A percentile compares a stretch with the other conserved stretches of the same genome.
Conservation (phyloP, 768 basidiomycete genomes). For the Pholiota molesta region DNA sequence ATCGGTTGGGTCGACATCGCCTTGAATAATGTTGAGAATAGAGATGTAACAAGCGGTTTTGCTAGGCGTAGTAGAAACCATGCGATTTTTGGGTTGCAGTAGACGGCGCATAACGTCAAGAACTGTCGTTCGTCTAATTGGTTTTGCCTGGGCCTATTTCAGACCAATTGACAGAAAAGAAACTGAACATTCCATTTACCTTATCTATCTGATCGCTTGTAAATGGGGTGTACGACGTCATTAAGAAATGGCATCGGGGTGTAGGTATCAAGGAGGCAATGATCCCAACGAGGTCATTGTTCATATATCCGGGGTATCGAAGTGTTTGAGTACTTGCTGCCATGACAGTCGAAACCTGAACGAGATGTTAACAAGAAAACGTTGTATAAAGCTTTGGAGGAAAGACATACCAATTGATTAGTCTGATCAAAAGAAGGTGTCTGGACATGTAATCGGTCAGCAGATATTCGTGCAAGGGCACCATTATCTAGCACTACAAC, state of each 20-base stretch:
- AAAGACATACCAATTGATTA: constrained; percentile 74
- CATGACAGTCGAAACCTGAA: constrained; percentile 94
- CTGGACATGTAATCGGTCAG: constrained; percentile 87
- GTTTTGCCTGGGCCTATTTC: constrained; percentile 68
- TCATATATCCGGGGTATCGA: constrained; percentile 98
- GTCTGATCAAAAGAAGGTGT: constrained; percentile 91
- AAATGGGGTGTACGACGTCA: constrained; percentile 99
- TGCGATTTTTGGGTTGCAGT: constrained; percentile 96
- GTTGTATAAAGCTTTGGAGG: background rate
- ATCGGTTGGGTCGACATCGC: constrained; percentile 97
- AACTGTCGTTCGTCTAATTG: constrained; percentile 94
- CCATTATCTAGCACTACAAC: constrained; percentile 98
- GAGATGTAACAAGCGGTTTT: constrained; percentile 97
- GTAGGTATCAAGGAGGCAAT: constrained; percentile 97
- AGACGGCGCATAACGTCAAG: constrained; percentile 98
- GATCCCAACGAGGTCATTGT: constrained; percentile 97
- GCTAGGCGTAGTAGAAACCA: constrained; percentile 93
- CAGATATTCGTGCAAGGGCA: constrained; percentile 89
- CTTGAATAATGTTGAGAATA: constrained; percentile 97
- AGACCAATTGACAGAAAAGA: background rate
- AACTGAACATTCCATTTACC: constrained; percentile 44
- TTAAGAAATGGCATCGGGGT: constrained; percentile 96
- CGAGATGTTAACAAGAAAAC: background rate
- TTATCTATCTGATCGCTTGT: constrained; percentile 97
- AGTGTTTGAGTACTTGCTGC: constrained; percentile 96